Base-by-base conservation (phyloP, 106 monocot genomes). In the Apostasia shenzhenica region DNA sequence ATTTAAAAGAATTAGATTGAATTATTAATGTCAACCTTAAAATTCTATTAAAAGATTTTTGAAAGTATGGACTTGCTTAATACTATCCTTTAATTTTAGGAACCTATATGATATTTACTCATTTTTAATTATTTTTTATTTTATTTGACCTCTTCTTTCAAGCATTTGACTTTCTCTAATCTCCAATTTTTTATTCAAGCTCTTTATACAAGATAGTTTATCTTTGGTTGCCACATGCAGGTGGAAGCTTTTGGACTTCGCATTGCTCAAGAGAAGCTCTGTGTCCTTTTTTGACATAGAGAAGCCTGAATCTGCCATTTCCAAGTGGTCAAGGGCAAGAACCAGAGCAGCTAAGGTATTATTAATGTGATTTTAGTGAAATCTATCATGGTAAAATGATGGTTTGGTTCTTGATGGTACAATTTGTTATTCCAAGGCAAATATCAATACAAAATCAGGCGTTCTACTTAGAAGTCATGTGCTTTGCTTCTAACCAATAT, bases 221-320 rank as follows among this genome's bases (percentile, higher is more conserved):
- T 12, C 57, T 69, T 51, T 38, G 6, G 39, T 9, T 54, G 13
- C 38, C 39, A 53, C 48, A 38, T 70, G 41, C 46, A 94, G 95
- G 95, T 99, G 93, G 92, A 93, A 90, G 53, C 54, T 99, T 77
- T 77, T 99, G 7, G 99, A 99, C 75, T 99, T 99, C 66, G 99
- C 89, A 9, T 54, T 99, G 78, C 85, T 99, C 14, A 93, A 83
- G 79, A 59, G 80, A 67, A 99, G 83, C 48, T 93, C 97, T 2
- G 91, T 99, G 13, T 99, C 99, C 0, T 99, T 93, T 51, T 99
- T 99, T 48, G 78, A 91, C 54, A 66, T 92, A 40, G 83, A 90
- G 67, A 85, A 76, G 55, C 85, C 87, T 0, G 99, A 93, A 55
- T 81, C 99, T 0, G 90, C 78, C n/a, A 47, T 93, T 48, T 99